Evolutionary conservation across 1,139 yeast species (phyloP).

Genomic region (Candida neerlandica): DNA sequence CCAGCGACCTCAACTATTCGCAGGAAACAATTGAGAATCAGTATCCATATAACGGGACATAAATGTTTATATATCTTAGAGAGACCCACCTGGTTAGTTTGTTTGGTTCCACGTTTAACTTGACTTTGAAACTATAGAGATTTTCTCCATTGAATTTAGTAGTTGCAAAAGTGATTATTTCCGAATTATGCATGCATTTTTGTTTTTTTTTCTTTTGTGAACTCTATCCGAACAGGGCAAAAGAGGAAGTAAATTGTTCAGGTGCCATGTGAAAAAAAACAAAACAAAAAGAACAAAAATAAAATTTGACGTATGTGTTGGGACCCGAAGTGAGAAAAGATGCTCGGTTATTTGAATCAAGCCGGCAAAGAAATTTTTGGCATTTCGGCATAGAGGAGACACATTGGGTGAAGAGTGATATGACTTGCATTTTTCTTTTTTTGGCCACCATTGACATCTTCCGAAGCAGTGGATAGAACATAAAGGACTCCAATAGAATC

Average conservation of each 20-base stretch:
- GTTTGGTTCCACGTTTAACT: neutral
- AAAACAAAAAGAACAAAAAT: neutral
- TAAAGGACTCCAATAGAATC: neutral
- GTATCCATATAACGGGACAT: neutral
- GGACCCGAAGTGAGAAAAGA: neutral
- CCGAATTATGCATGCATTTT: neutral
- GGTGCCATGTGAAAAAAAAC: conserved; percentile 1
- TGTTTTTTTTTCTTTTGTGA: neutral
- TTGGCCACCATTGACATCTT: neutral
- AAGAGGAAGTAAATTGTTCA: neutral
- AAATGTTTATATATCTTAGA: neutral
- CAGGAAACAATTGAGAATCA: conserved; percentile 2
- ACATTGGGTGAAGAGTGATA: too few species aligned
- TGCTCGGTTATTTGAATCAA: conserved; percentile 1
- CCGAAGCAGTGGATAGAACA: neutral
- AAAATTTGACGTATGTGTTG: neutral
- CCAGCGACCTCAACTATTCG: conserved; percentile 5
- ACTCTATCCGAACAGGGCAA: neutral
- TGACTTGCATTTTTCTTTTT: neutral
- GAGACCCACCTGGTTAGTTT: neutral
- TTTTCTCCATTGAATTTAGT: neutral
- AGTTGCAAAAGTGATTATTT: conserved; percentile 1
- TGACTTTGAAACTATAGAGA: neutral
- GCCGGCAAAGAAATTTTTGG: neutral
- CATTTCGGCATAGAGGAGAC: neutral